A percentile compares a stretch with the other conserved stretches of the same genome.
Evolutionary conservation across 176 grass and related monocot species (phyloP).

Genomic region (Carex scoparia): DNA sequence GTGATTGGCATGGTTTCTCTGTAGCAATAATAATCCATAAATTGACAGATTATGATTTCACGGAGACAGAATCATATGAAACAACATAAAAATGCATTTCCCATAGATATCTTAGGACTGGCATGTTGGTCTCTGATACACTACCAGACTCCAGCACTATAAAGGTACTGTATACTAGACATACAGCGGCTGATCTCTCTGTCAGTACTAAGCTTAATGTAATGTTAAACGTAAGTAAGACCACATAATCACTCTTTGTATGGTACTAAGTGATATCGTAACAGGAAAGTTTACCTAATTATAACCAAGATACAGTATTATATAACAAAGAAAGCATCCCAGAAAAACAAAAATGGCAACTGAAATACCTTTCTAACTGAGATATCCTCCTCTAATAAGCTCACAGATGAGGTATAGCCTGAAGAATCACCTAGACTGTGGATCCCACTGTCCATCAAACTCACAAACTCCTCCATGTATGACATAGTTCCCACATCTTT

Average conservation of each 20-base stretch:
- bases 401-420: constrained; percentile 4
- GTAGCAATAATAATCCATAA: constrained; percentile 27
- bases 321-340: background rate
- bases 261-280: background rate
- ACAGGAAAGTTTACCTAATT: background rate
- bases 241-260: background rate
- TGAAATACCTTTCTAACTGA: constrained; percentile 21
- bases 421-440: constrained; percentile 32
- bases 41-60: constrained; percentile 25
- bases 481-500: constrained; percentile 57
- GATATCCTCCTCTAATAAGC: constrained; percentile 23
- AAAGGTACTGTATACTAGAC: background rate
- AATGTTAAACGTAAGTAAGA: background rate
- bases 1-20: constrained; percentile 48
- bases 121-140: background rate
- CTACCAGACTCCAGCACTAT: background rate
- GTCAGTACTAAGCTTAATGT: background rate
- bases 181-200: background rate
- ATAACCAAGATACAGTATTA: background rate
- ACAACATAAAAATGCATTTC: background rate
- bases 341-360: constrained; percentile 2
- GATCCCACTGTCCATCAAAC: constrained; percentile 54
- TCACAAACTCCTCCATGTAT: constrained; percentile 62
- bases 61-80: constrained; percentile 2
- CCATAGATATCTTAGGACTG: background rate